Conservation (phyloP, 2,329 filamentous ascomycete species). For the Cyphellophora attinorum region DNA sequence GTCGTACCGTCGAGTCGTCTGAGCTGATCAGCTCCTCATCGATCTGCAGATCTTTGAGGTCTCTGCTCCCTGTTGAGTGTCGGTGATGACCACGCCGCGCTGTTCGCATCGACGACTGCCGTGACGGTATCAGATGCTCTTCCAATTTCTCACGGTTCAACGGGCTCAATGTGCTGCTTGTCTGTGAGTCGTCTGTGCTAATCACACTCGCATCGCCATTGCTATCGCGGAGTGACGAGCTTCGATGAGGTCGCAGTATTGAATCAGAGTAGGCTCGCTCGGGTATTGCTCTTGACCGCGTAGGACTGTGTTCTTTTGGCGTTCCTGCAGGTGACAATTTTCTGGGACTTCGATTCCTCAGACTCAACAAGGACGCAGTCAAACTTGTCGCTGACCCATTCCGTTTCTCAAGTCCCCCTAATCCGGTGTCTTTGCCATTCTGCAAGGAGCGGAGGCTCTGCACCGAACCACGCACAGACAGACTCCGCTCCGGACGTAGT, state of each 20-base stretch:
- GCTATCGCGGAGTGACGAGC: not conserved
- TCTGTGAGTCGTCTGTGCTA: slow-evolving; percentile 5
- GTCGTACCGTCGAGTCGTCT: slow-evolving; percentile 48
- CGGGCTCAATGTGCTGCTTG: slow-evolving; percentile 7
- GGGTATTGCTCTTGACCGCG: too few relatives aligned
- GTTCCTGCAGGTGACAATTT: not conserved
- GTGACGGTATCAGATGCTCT: slow-evolving; percentile 41
- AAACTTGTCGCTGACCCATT: slow-evolving; percentile 12
- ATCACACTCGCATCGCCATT: not conserved
- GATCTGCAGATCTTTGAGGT: slow-evolving; percentile 29
- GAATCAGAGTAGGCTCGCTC: too few relatives aligned
- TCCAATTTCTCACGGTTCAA: slow-evolving; percentile 13
- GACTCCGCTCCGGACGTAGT: slow-evolving; percentile 7
- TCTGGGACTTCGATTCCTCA: slow-evolving; percentile 2
- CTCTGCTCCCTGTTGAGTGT: slow-evolving; percentile 36
- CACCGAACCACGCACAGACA: slow-evolving; percentile 9
- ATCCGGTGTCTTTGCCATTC: slow-evolving; percentile 6
- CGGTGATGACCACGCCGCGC: slow-evolving; percentile 34
- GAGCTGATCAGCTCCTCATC: slow-evolving; percentile 30
- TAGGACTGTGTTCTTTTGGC: not conserved
- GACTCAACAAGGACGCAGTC: slow-evolving; percentile 12
- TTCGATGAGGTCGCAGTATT: too few relatives aligned
- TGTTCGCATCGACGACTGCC: slow-evolving; percentile 34
- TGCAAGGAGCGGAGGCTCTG: slow-evolving; percentile 14
- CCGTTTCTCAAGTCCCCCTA: not conserved